Conservation (phyloP, 2,329 filamentous ascomycete genomes). For the Botryotinia narcissicola region DNA sequence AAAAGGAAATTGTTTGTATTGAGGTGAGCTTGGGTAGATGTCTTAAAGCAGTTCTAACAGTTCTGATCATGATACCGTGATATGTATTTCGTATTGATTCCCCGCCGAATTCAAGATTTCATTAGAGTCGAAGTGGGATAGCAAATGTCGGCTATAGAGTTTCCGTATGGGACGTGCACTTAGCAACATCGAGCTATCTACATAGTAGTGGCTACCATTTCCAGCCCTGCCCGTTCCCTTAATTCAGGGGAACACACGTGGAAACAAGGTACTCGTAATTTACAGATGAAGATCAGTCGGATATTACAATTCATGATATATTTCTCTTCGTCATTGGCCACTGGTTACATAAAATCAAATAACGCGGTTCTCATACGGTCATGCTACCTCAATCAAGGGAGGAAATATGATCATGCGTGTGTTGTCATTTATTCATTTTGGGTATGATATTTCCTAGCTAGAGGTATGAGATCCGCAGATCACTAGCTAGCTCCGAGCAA, state of each 20-base stretch:
- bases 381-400: neutral
- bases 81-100: neutral
- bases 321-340: neutral
- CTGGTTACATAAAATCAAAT: neutral
- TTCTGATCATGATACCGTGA: constrained; percentile 11
- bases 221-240: neutral
- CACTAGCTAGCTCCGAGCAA: neutral
- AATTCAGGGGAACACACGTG: neutral
- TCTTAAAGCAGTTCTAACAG: constrained; percentile 7
- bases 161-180: constrained; percentile 13
- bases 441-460: neutral
- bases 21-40: constrained; percentile 19
- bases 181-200: neutral
- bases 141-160: neutral
- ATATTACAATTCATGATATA: neutral
- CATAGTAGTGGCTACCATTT: neutral
- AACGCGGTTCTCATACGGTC: neutral
- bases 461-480: constrained; percentile 2
- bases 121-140: constrained; percentile 7
- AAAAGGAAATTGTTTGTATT: neutral
- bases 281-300: constrained; percentile 7
- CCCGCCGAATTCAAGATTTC: neutral
- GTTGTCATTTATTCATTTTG: constrained; percentile 8
- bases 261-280: neutral
- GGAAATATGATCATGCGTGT: neutral